Evolutionary conservation across 2,329 filamentous ascomycete genomes (phyloP).

Genomic region (Epichloe baconii): DNA sequence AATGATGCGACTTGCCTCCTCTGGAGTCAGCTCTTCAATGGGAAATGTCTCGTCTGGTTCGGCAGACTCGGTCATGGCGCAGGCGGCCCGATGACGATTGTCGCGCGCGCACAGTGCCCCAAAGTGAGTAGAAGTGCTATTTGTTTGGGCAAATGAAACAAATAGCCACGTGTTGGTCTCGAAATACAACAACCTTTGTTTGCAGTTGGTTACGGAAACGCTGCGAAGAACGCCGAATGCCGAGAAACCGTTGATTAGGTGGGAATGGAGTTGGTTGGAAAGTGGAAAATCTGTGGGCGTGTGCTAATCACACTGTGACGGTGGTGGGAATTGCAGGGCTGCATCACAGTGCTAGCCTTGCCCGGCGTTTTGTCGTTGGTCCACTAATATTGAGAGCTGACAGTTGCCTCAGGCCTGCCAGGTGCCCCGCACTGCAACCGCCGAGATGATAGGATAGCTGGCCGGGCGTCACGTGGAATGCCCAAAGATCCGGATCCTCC

Average conservation of each 20-base stretch:
- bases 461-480: neutral
- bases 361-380: neutral
- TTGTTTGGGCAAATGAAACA: neutral
- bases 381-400: neutral
- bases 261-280: neutral
- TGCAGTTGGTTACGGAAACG: slow-evolving; percentile 11
- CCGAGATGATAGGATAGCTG: neutral
- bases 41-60: slow-evolving; percentile 31
- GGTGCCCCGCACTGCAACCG: neutral
- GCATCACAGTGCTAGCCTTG: neutral
- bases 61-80: slow-evolving; percentile 31
- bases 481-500: neutral
- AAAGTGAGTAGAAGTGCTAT: too few species aligned
- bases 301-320: neutral
- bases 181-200: neutral
- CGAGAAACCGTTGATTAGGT: slow-evolving; percentile 17
- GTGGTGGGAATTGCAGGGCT: neutral
- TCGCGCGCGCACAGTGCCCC: neutral
- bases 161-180: neutral
- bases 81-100: neutral
- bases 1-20: slow-evolving; percentile 55
- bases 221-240: slow-evolving; percentile 23
- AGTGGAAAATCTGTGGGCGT: neutral
- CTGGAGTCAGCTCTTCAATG: slow-evolving; percentile 46
- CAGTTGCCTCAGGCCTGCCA: neutral